Conservation (phyloP, 192 early-diverging fungal genomes). For the Phlyctochytrium arcticum region DNA sequence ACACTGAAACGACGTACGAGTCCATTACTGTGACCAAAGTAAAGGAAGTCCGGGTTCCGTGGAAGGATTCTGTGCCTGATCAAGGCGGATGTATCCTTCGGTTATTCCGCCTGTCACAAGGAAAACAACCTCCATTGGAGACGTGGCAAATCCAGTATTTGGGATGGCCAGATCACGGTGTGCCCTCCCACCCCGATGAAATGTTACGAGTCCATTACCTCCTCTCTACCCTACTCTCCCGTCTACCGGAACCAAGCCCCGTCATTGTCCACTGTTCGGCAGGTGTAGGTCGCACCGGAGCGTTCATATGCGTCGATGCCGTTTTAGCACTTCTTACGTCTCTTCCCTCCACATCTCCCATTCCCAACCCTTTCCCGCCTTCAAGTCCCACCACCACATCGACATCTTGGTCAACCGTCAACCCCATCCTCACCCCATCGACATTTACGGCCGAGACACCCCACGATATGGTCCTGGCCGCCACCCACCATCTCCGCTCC, state of each 20-base stretch:
- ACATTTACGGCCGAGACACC: constrained; percentile 4
- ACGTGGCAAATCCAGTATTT: constrained; percentile 69
- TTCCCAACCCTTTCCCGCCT: background rate
- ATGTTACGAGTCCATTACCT: constrained; percentile 49
- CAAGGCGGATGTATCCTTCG: constrained; percentile 42
- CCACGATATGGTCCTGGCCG: constrained; percentile 60
- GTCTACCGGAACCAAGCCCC: constrained; percentile 40
- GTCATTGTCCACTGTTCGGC: constrained; percentile 83
- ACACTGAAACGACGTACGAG: background rate
- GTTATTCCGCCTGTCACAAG: constrained; percentile 37
- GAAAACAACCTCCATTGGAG: constrained; percentile 14
- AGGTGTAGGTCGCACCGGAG: constrained; percentile 82
- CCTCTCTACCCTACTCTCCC: constrained; percentile 49
- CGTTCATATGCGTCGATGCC: constrained; percentile 70
- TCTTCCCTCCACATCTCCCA: background rate
- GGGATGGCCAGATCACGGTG: constrained; percentile 80
- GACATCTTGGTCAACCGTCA: constrained; percentile 5
- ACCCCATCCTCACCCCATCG: constrained; percentile 8
- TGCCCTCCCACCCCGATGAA: constrained; percentile 52
- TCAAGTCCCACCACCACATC: background rate
- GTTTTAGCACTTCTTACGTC: constrained; percentile 17
- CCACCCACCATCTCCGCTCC: constrained; percentile 63
- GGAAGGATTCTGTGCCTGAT: background rate
- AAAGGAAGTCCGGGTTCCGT: constrained; percentile 30
- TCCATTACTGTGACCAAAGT: constrained; percentile 38